Base-by-base conservation (phyloP, 1,284 basidiomycete species). In the Ceratobasidium sp. region DNA sequence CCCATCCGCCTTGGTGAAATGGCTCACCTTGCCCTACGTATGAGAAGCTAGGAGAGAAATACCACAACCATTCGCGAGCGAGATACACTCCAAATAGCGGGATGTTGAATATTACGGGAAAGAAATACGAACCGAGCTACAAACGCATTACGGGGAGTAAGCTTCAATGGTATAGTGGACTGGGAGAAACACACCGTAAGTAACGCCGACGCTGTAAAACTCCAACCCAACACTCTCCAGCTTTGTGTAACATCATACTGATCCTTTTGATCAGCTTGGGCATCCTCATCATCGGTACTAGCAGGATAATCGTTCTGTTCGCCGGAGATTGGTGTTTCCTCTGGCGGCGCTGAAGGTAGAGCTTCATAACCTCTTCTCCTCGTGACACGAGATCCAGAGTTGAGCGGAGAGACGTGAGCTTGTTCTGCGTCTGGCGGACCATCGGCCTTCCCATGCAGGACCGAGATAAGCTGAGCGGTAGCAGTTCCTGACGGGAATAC, bases 401-500 rank as follows among this genome's bases (percentile, higher is more conserved):
- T 86, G 20, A 42, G 67, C n/a, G 7, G 45, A 12, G 45, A 47
- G 25, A 10, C 55, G 27, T 49, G 32, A 38, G 64, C 32, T 22
- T 27, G 40, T 34, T 57, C 69, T 4, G 43, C 10, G n/a, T 47
- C 64, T 42, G 55, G 40, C 3, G 49, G 10, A 15, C 20, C 42
- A 22, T 54, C 52, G 7, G 22, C 22, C 42, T 40, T 70, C 29
- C 67, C 34, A 75, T 98, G 94, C n/a, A 98, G 83, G 10, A 98
- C 91, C 0, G 93, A 90, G 54, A 98, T 94, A 20, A 98, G 83
- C 75, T 98, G 96, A 1, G 96, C 96, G 0, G 96, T 98, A 0
- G 96, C 96, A n/a, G 92, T 97, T 25, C 96, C 96, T 0, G 92
- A 94, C 0, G 96, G 96, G 74, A 98, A 98, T 0, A 92, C 84